Evolutionary conservation across 2,329 filamentous ascomycete genomes (phyloP).

Genomic region (Diaporthe sp.): DNA sequence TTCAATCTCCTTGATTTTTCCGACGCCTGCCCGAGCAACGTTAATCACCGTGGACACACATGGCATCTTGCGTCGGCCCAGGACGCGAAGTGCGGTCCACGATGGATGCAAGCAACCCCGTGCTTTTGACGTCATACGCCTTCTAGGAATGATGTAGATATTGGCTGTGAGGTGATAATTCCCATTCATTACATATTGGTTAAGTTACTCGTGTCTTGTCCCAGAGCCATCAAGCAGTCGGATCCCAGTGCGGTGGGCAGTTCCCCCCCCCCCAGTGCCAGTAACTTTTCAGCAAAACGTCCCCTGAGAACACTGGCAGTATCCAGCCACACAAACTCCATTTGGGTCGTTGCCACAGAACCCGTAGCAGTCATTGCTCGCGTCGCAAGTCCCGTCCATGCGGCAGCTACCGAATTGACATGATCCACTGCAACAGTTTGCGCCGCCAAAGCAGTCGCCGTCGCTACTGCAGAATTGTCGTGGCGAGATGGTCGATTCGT

Average conservation of each 20-base stretch:
- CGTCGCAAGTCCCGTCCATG: constrained; percentile 8
- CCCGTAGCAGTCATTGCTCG: constrained; percentile 13
- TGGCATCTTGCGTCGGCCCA: neutral
- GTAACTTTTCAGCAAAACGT: neutral
- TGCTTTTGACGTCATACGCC: neutral
- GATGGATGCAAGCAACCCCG: neutral
- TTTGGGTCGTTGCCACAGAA: neutral
- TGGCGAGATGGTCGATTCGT: neutral
- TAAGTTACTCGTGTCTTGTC: neutral
- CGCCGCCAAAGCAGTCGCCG: neutral
- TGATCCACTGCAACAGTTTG: constrained; percentile 4
- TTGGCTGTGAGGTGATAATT: neutral
- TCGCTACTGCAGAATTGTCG: neutral
- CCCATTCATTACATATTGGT: neutral
- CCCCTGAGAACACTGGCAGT: neutral
- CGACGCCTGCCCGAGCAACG: neutral
- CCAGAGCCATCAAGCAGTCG: neutral
- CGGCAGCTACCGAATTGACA: constrained; percentile 4
- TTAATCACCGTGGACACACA: neutral
- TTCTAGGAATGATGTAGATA: neutral
- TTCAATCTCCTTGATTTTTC: neutral
- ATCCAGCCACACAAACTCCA: neutral
- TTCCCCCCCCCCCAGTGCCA: neutral
- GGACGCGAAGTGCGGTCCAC: neutral
- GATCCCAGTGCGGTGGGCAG: neutral